phyloP scores from a whole-genome alignment of 78 protist species.

The Dictyostelium firmibasis region DNA sequence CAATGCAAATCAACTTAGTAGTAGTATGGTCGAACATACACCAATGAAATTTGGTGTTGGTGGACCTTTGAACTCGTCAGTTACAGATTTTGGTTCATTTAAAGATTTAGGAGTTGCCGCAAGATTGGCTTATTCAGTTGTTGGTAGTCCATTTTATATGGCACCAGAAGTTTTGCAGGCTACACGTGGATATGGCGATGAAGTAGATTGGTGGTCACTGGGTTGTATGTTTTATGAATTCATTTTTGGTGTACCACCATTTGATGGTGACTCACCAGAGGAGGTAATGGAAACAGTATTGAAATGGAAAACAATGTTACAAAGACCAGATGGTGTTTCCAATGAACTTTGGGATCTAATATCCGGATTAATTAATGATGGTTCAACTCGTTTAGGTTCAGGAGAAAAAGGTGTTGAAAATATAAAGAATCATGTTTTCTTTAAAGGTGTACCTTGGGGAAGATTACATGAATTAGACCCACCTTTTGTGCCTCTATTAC shows the following conservation, averaged over 20 bases:
- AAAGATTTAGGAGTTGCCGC: slow-evolving; percentile 2
- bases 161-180: slow-evolving; percentile 93
- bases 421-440: slow-evolving; percentile 92
- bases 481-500: slow-evolving; percentile 79
- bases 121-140: slow-evolving; percentile 33
- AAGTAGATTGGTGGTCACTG: slow-evolving; percentile 95
- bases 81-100: slow-evolving; percentile 54
- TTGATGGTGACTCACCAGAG: slow-evolving; percentile 87
- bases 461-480: slow-evolving; percentile 66
- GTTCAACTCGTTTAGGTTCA: slow-evolving; percentile 66
- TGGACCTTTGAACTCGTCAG: slow-evolving; percentile 29
- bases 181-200: slow-evolving; percentile 80
- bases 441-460: slow-evolving; percentile 90
- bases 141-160: slow-evolving; percentile 92
- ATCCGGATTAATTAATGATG: slow-evolving; percentile 17
- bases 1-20: not conserved
- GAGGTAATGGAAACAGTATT: slow-evolving; percentile 81
- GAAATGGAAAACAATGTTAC: slow-evolving; percentile 61
- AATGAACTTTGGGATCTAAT: slow-evolving; percentile 17
- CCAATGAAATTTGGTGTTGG: slow-evolving; percentile 32
- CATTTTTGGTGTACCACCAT: slow-evolving; percentile 89
- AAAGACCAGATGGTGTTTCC: slow-evolving; percentile 19
- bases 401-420: slow-evolving; percentile 84
- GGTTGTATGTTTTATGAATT: slow-evolving; percentile 88
- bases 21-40: slow-evolving; percentile 17